Conservation (phyloP, 192 early-diverging fungal species). For the Umbelopsis isabellina region DNA sequence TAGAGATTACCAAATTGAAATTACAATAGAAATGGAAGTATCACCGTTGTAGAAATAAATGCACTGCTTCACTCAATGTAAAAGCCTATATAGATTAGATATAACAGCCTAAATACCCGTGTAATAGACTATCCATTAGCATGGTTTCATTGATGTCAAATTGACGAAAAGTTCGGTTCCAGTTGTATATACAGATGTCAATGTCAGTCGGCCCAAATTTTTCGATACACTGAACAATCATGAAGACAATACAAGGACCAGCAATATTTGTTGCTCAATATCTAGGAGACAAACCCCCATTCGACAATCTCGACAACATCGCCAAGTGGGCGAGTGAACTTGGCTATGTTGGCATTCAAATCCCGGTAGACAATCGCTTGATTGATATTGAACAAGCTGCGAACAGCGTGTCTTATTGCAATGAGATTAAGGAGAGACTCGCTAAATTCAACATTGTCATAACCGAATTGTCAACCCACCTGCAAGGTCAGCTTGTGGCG, state of each 20-base stretch:
- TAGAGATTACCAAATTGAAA: background rate
- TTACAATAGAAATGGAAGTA: too few relatives aligned
- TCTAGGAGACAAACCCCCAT: background rate
- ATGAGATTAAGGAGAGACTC: background rate
- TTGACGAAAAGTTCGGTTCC: background rate
- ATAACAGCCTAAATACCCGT: too few relatives aligned
- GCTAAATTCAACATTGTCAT: background rate
- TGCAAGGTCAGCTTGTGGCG: conserved; percentile 9
- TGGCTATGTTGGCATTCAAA: conserved; percentile 2
- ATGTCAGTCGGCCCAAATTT: too few relatives aligned
- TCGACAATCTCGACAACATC: background rate
- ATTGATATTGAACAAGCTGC: conserved; percentile 7
- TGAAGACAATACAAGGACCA: conserved; percentile 12
- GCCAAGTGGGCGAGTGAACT: conserved; percentile 10
- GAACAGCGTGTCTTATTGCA: background rate
- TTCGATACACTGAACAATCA: background rate
- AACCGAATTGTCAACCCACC: conserved; percentile 8
- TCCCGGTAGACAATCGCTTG: background rate
- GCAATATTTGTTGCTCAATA: conserved; percentile 14
- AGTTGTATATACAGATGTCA: background rate
- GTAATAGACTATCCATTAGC: too few relatives aligned
- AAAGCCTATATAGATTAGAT: background rate
- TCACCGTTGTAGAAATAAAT: too few relatives aligned
- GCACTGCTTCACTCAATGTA: background rate
- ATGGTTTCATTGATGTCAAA: background rate